phyloP scores from a whole-genome alignment of 371 early-diverging fungal species.

The Umbelopsis sp. region DNA sequence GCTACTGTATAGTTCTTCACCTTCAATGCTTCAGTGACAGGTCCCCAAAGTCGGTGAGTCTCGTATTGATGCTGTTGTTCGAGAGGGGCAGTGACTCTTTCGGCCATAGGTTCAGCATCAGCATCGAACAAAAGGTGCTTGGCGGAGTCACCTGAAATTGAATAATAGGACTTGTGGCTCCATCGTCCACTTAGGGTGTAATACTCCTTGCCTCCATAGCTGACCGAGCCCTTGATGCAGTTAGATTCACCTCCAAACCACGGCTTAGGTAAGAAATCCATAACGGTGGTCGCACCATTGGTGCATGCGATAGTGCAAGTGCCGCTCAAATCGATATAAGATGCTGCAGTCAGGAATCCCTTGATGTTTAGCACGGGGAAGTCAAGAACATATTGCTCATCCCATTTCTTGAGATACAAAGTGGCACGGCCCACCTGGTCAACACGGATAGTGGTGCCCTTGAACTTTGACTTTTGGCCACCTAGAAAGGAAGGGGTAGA shows the following conservation, averaged over 20 bases:
- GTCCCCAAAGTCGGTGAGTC: conserved; percentile 74
- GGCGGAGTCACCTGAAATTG: conserved; percentile 32
- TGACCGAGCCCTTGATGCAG: conserved; percentile 47
- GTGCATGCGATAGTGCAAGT: conserved; percentile 53
- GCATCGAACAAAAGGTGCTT: conserved; percentile 69
- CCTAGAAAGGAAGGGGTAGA: conserved; percentile 23
- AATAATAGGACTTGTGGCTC: conserved; percentile 63
- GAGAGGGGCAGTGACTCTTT: conserved; percentile 56
- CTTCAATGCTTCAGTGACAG: conserved; percentile 67
- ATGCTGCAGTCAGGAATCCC: conserved; percentile 58
- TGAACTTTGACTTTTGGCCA: conserved; percentile 65
- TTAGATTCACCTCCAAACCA: conserved; percentile 60
- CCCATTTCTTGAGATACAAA: conserved; percentile 40
- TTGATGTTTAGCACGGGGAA: conserved; percentile 61
- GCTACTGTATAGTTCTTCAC: conserved; percentile 67
- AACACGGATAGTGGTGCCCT: conserved; percentile 63
- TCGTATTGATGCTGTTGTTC: conserved; percentile 69
- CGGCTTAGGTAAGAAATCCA: conserved; percentile 61
- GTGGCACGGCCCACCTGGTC: conserved; percentile 61
- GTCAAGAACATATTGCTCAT: conserved; percentile 60
- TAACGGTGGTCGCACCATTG: conserved; percentile 52
- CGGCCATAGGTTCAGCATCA: conserved; percentile 55
- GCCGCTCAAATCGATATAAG: conserved; percentile 63
- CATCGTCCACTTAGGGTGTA: conserved; percentile 61
- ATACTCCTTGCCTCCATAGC: conserved; percentile 28